phyloP scores from a whole-genome alignment of 106 monocot genomes.

The Dioscorea alata region DNA sequence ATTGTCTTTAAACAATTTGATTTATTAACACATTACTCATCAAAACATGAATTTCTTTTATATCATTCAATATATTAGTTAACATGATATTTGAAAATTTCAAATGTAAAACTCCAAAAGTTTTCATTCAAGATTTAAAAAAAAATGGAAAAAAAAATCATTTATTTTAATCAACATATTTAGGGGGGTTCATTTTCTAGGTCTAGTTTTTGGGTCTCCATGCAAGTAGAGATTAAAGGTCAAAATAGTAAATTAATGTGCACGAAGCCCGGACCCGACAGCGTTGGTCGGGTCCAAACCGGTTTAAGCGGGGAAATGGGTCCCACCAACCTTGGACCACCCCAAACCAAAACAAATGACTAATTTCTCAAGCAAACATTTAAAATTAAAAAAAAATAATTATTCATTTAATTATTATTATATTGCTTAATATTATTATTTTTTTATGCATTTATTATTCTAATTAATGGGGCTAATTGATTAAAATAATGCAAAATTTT shows the following conservation, averaged over 20 bases:
- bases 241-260: not conserved
- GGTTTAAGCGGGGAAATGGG: slow-evolving; percentile 9
- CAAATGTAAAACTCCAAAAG: too few species aligned
- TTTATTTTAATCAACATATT: not conserved
- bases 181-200: not conserved
- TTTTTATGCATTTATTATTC: too few species aligned
- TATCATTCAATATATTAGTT: not conserved
- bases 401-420: too few species aligned
- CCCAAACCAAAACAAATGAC: not conserved
- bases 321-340: slow-evolving; percentile 10
- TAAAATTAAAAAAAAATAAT: too few species aligned
- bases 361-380: not conserved
- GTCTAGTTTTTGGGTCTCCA: too few species aligned
- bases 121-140: not conserved
- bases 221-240: not conserved
- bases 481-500: too few species aligned
- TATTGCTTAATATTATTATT: too few species aligned
- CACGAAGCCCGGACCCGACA: slow-evolving; percentile 10
- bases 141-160: not conserved
- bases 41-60: not conserved
- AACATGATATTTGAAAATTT: not conserved
- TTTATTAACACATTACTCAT: not conserved
- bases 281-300: slow-evolving; percentile 13
- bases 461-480: too few species aligned
- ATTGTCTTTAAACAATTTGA: not conserved